Conservation (phyloP, 108 stramenopile species). For the Licmophora abbreviata region DNA sequence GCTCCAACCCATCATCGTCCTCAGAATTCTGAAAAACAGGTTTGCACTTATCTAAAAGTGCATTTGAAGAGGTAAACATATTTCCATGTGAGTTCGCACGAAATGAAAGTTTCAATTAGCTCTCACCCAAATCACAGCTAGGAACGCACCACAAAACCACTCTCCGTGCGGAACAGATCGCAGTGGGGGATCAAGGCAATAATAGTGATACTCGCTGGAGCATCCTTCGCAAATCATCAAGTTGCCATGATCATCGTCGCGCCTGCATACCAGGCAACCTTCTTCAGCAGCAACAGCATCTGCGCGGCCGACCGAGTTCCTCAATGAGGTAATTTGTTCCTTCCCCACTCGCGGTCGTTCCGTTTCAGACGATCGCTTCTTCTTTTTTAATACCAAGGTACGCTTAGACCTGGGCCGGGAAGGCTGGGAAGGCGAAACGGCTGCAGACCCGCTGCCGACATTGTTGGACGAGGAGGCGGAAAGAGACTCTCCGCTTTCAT, state of each 20-base stretch:
- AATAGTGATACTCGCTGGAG: slow-evolving; percentile 80
- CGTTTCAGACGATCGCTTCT: too few relatives aligned
- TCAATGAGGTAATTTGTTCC: too few relatives aligned
- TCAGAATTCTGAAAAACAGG: slow-evolving; percentile 13
- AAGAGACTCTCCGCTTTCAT: too few relatives aligned
- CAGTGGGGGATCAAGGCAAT: slow-evolving; percentile 59
- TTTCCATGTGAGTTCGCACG: slow-evolving; percentile 1
- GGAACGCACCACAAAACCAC: slow-evolving; percentile 70
- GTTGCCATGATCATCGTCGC: slow-evolving; percentile 75
- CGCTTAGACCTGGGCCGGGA: too few relatives aligned
- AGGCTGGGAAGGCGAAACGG: too few relatives aligned
- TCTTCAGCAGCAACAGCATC: not conserved
- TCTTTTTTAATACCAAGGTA: too few relatives aligned
- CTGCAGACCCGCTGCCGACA: too few relatives aligned
- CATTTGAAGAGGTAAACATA: not conserved
- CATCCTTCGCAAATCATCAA: slow-evolving; percentile 72
- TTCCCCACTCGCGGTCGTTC: too few relatives aligned
- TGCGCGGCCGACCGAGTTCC: too few relatives aligned
- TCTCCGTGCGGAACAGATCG: slow-evolving; percentile 60
- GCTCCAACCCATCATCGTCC: slow-evolving; percentile 51
- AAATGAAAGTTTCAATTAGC: not conserved
- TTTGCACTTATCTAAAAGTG: slow-evolving; percentile 37
- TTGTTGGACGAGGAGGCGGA: too few relatives aligned
- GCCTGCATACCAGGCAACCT: slow-evolving; percentile 58
- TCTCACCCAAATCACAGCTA: not conserved